phyloP scores from a whole-genome alignment of 2,329 filamentous ascomycete genomes.

The Rugonectria rugulosa region DNA sequence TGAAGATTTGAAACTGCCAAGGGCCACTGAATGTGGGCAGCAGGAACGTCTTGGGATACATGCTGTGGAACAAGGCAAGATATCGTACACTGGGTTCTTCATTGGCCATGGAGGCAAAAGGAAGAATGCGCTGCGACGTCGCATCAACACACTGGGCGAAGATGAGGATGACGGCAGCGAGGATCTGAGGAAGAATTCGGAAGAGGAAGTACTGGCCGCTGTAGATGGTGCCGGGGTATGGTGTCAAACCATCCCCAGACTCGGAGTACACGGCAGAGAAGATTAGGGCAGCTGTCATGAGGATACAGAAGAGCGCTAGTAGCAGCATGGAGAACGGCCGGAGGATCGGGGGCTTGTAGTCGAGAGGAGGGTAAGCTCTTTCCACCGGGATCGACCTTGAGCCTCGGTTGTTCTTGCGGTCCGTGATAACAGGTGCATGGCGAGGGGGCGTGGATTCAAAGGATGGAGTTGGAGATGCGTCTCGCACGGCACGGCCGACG shows the following conservation, averaged over 20 bases:
- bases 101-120: slow-evolving; percentile 80
- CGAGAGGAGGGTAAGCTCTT: slow-evolving; percentile 59
- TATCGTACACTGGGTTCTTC: slow-evolving; percentile 65
- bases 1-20: slow-evolving; percentile 70
- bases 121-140: slow-evolving; percentile 77
- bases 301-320: slow-evolving; percentile 67
- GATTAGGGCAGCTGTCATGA: slow-evolving; percentile 76
- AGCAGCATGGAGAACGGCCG: slow-evolving; percentile 69
- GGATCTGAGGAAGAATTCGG: slow-evolving; percentile 80
- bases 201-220: slow-evolving; percentile 84
- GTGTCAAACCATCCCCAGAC: slow-evolving; percentile 68
- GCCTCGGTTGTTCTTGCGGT: slow-evolving; percentile 41
- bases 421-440: slow-evolving; percentile 18
- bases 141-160: slow-evolving; percentile 79
- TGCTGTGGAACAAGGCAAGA: slow-evolving; percentile 70
- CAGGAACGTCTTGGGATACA: slow-evolving; percentile 75
- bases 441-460: slow-evolving; percentile 23
- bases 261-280: slow-evolving; percentile 76
- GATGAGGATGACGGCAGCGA: slow-evolving; percentile 75
- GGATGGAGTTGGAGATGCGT: slow-evolving; percentile 26
- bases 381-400: slow-evolving; percentile 49
- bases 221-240: slow-evolving; percentile 72
- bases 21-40: slow-evolving; percentile 68
- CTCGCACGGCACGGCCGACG: slow-evolving; percentile 7
- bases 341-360: slow-evolving; percentile 76